Evolutionary conservation across 1,139 yeast genomes (phyloP), one percentile per base, ranked within the genome.

Genomic region (Pichia sp.): DNA sequence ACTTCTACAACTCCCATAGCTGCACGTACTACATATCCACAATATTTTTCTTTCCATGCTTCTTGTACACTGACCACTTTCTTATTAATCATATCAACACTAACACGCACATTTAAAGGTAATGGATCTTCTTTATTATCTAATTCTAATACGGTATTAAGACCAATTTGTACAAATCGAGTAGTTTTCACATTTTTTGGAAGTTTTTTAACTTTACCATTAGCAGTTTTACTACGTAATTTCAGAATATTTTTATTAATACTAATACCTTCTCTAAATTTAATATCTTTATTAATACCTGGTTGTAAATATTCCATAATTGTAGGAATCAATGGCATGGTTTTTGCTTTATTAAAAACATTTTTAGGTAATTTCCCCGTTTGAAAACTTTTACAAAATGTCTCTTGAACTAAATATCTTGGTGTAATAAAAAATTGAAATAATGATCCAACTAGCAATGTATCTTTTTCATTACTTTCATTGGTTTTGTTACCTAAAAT

Each of bases 341-440:
- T 79, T 41, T 72, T 70, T 1, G 96, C 96, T 56, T 79, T 74
- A 51, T 75, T 76, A 65, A 86, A 81, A 56, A 81, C 75, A 28
- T 66, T 60, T 34, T 66, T 66, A 29, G 70, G 64, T 1, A 51
- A 26, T 27, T 31, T 27, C 6, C 34, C 40, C 5, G 34, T 40
- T 50, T 73, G 72, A 66, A 89, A 86, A 8, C 83, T 73, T 1
- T 82, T 68, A 53, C 81, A 80, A 35, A 51, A 51, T 4, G 48
- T 35, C 9, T 51, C 53, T n/a, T 42, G 41, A 29, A 83, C 76
- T 39, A 89, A 71, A 61, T 89, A 87, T 44, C 90, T 86, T 1
- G 97, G 97, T 0, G 97, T 89, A 18, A 89, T 79, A 59, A 87
- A 87, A 61, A 72, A 89, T 62, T 88, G 96, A 47, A 89, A 69